Evolutionary conservation across 2,329 filamentous ascomycete species (phyloP), one percentile per base, ranked within the genome.

Genomic region (Pyricularia sp.): DNA sequence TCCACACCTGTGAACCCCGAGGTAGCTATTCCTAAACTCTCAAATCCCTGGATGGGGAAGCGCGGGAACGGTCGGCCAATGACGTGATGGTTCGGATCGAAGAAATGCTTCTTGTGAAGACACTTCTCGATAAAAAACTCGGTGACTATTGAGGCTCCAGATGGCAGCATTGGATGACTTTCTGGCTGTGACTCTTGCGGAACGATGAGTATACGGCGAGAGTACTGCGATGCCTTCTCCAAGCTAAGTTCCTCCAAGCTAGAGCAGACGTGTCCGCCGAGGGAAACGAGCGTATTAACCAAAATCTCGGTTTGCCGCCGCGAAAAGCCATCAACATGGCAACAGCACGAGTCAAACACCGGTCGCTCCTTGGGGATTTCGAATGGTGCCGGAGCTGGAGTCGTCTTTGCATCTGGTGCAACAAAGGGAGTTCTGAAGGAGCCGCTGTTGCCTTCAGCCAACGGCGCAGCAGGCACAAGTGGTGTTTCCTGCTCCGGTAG

Each of bases 81-180:
- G 55, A 90, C 81, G 72, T 94, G 86, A 4, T 84, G 79, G 63
- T 80, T 78, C 5, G 92, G 91, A 33, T 88, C 79, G 61, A 91
- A 80, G 69, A 93, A 84, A 30, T 77, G 78, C 74, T 90, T 94
- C 68, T 85, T 84, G 72, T 93, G 87, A 53, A 99, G 78, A 73
- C 93, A 97, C 62, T 86, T 85, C 76, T 99, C 94, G 64, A 99
- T 82, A 83, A 93, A 99, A 81, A 94, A 96, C 72, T 96, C 92
- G 12, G 92, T 97, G 35, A 96, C 86, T 59, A 83, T 73, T 63
- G 80, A 73, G 8, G 84, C 71, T 31, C 74, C 77, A 61, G 77
- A 73, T 4, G 75, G 74, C 4, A 75, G 68, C 1, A 60, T 33
- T 1, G 78, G 82, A 60, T 81, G 80, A 0, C 77, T 76, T 1